A percentile compares a stretch with the other conserved stretches of the same genome.
These are phyloP conservation scores for Trametes punicea DNA, from an alignment of 768 basidiomycete species.

Conservation along the genomic window DNA sequence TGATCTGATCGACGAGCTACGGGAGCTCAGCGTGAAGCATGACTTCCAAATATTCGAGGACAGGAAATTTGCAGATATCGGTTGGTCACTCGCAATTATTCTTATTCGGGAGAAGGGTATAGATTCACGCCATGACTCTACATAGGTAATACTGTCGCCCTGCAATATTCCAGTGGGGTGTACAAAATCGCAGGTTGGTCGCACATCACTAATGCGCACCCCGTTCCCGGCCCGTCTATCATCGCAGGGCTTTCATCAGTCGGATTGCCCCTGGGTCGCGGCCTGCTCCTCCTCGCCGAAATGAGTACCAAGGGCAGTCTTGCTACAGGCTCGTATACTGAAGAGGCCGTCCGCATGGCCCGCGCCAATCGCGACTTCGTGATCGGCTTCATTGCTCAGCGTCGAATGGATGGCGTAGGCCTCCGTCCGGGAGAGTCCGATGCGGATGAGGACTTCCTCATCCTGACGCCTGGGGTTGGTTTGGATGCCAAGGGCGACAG, in stretches of 20 bases:
- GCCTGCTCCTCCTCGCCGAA: slow-evolving; percentile 88
- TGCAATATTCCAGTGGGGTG: slow-evolving; percentile 91
- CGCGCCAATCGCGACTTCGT: slow-evolving; percentile 80
- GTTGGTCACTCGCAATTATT: too few relatives aligned
- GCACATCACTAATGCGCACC: slow-evolving; percentile 96
- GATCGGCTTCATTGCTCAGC: slow-evolving; percentile 93
- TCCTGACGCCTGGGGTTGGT: slow-evolving; percentile 91
- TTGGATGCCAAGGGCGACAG: slow-evolving; percentile 61
- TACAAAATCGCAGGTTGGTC: slow-evolving; percentile 95
- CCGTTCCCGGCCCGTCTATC: slow-evolving; percentile 93
- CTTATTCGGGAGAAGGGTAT: too few relatives aligned
- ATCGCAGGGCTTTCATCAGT: slow-evolving; percentile 86
- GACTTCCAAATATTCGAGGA: slow-evolving; percentile 98
- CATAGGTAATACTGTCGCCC: slow-evolving; percentile 90
- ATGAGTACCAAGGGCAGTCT: slow-evolving; percentile 93
- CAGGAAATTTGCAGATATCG: slow-evolving; percentile 98
- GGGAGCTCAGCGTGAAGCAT: slow-evolving; percentile 69
- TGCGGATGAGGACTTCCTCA: slow-evolving; percentile 73
- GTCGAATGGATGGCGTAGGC: slow-evolving; percentile 71
- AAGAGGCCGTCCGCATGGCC: slow-evolving; percentile 85
- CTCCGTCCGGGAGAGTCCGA: slow-evolving; percentile 26
- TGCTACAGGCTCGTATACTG: slow-evolving; percentile 79
- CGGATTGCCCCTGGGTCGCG: slow-evolving; percentile 80
- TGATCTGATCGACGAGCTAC: slow-evolving; percentile 64
- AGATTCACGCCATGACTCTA: neutral